Conservation (phyloP, 768 basidiomycete species). For the Pulveroboletus sp. region DNA sequence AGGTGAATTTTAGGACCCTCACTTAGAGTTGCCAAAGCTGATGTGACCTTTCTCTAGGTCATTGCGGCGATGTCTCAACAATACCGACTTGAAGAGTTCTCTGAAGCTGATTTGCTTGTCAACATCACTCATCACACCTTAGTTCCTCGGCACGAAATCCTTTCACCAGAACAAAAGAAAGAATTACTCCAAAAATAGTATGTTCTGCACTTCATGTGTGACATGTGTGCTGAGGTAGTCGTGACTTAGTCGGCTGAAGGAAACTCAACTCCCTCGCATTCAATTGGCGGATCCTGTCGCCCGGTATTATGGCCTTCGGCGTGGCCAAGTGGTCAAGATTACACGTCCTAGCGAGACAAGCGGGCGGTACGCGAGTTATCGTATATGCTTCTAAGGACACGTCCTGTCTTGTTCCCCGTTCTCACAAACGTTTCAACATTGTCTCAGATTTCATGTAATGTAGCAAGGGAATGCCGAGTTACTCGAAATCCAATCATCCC, state of each 20-base stretch:
- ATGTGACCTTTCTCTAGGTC: slow-evolving; percentile 50
- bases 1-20: slow-evolving; percentile 46
- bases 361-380: slow-evolving; percentile 89
- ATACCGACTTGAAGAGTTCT: slow-evolving; percentile 92
- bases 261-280: slow-evolving; percentile 96
- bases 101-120: slow-evolving; percentile 92
- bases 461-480: slow-evolving; percentile 10
- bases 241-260: slow-evolving; percentile 79
- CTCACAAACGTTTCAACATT: slow-evolving; percentile 1
- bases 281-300: slow-evolving; percentile 97
- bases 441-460: slow-evolving; percentile 11
- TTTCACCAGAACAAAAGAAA: slow-evolving; percentile 82
- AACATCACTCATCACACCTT: slow-evolving; percentile 96
- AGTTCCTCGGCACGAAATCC: slow-evolving; percentile 88
- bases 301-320: slow-evolving; percentile 90
- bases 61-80: slow-evolving; percentile 85
- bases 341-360: slow-evolving; percentile 95
- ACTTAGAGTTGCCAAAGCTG: no score
- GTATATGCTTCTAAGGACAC: slow-evolving; percentile 69
- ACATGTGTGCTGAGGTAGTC: slow-evolving; percentile 7
- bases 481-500: background rate
- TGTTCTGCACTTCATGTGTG: slow-evolving; percentile 32
- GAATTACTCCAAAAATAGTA: slow-evolving; percentile 88
- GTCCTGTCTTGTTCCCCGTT: background rate
- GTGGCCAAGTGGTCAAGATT: slow-evolving; percentile 98